Conservation (phyloP, 495 filamentous ascomycete genomes). For the Articulospora tetracladia region DNA sequence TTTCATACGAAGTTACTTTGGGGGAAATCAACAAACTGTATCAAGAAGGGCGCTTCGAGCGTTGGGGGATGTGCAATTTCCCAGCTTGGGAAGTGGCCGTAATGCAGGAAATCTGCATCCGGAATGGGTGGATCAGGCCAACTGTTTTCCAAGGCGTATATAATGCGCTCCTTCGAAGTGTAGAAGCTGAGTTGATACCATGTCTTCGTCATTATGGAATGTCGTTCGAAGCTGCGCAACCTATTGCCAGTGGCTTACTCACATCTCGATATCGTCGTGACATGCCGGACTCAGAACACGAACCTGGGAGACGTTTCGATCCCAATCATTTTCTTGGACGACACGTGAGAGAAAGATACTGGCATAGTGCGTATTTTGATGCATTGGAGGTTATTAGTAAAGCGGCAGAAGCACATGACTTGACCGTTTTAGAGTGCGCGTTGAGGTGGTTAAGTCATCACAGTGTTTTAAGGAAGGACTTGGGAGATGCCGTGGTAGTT, state of each 20-base stretch:
- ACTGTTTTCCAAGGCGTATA: slow-evolving; percentile 63
- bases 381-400: slow-evolving; percentile 29
- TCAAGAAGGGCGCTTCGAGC: slow-evolving; percentile 41
- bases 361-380: slow-evolving; percentile 41
- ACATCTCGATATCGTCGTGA: slow-evolving; percentile 29
- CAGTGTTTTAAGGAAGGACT: slow-evolving; percentile 29
- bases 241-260: slow-evolving; percentile 49
- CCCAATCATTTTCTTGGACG: slow-evolving; percentile 19
- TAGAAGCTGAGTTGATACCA: slow-evolving; percentile 47
- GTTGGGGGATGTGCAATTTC: slow-evolving; percentile 47
- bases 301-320: slow-evolving; percentile 63
- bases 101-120: slow-evolving; percentile 43
- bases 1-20: slow-evolving; percentile 44
- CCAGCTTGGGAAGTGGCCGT: slow-evolving; percentile 44
- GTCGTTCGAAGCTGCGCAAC: slow-evolving; percentile 45
- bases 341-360: slow-evolving; percentile 38
- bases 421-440: slow-evolving; percentile 40
- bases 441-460: slow-evolving; percentile 46
- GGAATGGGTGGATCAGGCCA: slow-evolving; percentile 53
- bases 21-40: slow-evolving; percentile 42
- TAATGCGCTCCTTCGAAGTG: slow-evolving; percentile 54
- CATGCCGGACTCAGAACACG: slow-evolving; percentile 34
- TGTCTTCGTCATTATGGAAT: slow-evolving; percentile 49
- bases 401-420: slow-evolving; percentile 35
- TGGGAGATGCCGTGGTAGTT: slow-evolving; percentile 53